Conservation (phyloP, 305 asterid genomes). For the Solanum aculeatissimum region DNA sequence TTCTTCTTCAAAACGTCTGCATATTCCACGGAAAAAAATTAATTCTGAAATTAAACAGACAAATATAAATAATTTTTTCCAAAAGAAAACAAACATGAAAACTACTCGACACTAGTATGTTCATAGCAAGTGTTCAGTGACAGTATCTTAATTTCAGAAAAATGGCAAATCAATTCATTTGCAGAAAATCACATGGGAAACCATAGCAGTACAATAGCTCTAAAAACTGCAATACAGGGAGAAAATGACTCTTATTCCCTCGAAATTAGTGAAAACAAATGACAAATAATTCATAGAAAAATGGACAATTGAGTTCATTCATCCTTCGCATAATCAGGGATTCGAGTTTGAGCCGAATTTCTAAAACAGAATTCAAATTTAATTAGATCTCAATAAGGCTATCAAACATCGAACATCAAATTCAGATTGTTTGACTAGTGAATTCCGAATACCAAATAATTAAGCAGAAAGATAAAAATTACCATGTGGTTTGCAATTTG, state of each 20-base stretch:
- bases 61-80: neutral
- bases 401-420: neutral
- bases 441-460: neutral
- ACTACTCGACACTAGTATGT: neutral
- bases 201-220: neutral
- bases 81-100: neutral
- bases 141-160: neutral
- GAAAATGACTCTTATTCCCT: neutral
- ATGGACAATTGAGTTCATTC: neutral
- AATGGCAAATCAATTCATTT: neutral
- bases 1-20: conserved; percentile 22
- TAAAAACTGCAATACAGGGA: neutral
- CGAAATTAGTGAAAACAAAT: neutral
- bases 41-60: neutral
- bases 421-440: neutral
- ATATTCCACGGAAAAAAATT: neutral
- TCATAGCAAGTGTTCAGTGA: neutral
- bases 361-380: neutral
- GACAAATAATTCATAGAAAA: neutral
- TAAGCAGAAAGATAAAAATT: neutral
- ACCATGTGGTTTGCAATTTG: conserved; percentile 42
- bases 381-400: neutral
- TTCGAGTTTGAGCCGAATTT: no score
- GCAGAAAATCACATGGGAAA: neutral
- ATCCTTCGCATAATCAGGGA: no score